These are phyloP conservation scores for Candida piceae DNA, from an alignment of 805 yeast species.

Conservation along the genomic window DNA sequence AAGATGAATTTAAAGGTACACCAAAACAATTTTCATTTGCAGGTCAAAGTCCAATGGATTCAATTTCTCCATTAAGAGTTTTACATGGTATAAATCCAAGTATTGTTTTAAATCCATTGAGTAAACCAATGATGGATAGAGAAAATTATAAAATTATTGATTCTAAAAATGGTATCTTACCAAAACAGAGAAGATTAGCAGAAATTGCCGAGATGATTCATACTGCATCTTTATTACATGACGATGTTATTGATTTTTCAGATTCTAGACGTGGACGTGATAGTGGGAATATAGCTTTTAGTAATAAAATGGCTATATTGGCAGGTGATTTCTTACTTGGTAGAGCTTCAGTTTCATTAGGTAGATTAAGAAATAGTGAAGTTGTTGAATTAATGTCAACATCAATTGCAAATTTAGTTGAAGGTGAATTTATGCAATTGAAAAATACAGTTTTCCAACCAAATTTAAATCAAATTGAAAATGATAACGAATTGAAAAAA, in stretches of 20 bases:
- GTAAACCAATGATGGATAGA: slow-evolving; percentile 69
- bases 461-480: slow-evolving; percentile 34
- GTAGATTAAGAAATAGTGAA: slow-evolving; percentile 91
- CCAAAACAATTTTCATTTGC: slow-evolving; percentile 51
- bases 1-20: slow-evolving; percentile 56
- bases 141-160: slow-evolving; percentile 49
- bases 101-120: slow-evolving; percentile 74
- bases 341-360: slow-evolving; percentile 93
- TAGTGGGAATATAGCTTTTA: slow-evolving; percentile 88
- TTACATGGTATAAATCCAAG: slow-evolving; percentile 89
- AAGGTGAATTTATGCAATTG: slow-evolving; percentile 98
- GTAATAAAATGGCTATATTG: slow-evolving; percentile 94
- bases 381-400: slow-evolving; percentile 94
- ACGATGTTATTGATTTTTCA: slow-evolving; percentile 90
- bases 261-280: slow-evolving; percentile 89
- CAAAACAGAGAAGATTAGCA: slow-evolving; percentile 91
- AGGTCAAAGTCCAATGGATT: slow-evolving; percentile 53
- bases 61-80: slow-evolving; percentile 75
- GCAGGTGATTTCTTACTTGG: slow-evolving; percentile 96
- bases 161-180: slow-evolving; percentile 70
- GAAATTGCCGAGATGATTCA: slow-evolving; percentile 98
- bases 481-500: slow-evolving; percentile 40
- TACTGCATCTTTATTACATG: slow-evolving; percentile 92
- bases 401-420: slow-evolving; percentile 93
- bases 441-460: slow-evolving; percentile 79